Evolutionary conservation across 768 basidiomycete species (phyloP), one percentile per base, ranked within the genome.

Genomic region (Serendipita sp.): DNA sequence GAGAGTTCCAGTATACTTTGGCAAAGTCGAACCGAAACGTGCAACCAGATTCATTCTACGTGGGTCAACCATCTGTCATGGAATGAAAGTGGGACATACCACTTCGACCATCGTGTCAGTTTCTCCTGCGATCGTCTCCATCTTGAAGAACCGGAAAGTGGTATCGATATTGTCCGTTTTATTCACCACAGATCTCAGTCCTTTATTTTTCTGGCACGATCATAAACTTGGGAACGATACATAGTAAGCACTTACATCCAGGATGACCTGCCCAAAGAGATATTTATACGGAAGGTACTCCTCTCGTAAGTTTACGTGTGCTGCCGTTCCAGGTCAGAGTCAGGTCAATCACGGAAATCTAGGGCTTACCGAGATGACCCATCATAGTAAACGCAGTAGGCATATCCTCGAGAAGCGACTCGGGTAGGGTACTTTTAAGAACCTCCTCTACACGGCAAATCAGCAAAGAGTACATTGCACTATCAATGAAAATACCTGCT

Each of bases 1-100:
- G 84, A 16, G 94, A 95, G 75, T 99, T 99, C 94, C 94, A 99
- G 73, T 99, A 99, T 13, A 98, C 96, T 70, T 84, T 78, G 3
- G 87, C 84, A 70, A 98, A 99, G 71, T 99, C 93, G 68, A 99
- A 98, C 1, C 80, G 85, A 73, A 98, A 98, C 33, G 76, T 77
- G 71, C 93, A 97, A 67, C 83, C 80, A 5, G 85, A 82, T 76
- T 99, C 95, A 65, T 79, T 79, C 93, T 96, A 68, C 14, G 45
- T 56, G 20, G 67, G 31, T 7, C 7, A 16, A 4, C 2, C 26
- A 3, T 41, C 42, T 4, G 50, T 38, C 13, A 16, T 3, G 60
- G 60, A 30, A 26, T 2, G 31, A 24, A 31, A 20, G n/a, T n/a
- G n/a, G n/a, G n/a, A 74, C 85, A 63, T 67, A 95, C 95, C 73